Evolutionary conservation across 768 basidiomycete genomes (phyloP), one percentile per base, ranked within the genome.

Genomic region (Lactarius indigo): DNA sequence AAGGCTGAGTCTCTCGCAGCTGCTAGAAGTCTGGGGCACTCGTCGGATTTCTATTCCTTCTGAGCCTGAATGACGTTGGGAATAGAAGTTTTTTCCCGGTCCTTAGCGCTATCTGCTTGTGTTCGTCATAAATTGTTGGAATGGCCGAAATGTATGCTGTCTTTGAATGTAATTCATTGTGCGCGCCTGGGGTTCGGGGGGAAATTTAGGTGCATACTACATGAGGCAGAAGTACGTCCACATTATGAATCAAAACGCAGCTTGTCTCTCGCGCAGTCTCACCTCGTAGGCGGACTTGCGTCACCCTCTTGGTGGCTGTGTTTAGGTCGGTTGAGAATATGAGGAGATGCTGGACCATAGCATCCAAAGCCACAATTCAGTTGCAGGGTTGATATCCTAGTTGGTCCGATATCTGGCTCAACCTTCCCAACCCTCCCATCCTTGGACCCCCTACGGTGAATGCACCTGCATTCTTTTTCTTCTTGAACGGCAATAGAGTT

Each of bases 1-100:
- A 74, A 54, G 69, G 15, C 62, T 72, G 23, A 71, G 72, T n/a
- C 64, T 78, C 4, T 71, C 78, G 7, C 74, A 72, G 47, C 65
- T 80, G 26, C 41, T 71, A 75, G 30, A 57, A 33, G 17, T 57
- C 33, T 57, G 28, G 31, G 55, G 55, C 31, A 56, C 28, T 31
- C 31, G 31, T 56, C 55, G 55, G 33, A 35, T 35, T 20, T 35
- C 56, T n/a, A 12, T 5, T n/a, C 18, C 18, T 31, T 33, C 56
- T 3, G 33, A 57, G 18, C 33, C 18, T 20, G 56, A 33, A 20
- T 57, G 56, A 52, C 15, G 50, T 23, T n/a, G 23, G 47, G 47
- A 5, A 26, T 50, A 20, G 42, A 13, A 15, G 50, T 52, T 15
- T 26, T 13, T 17, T 52, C 26, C 13, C 23, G 4, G 50, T 28